Evolutionary conservation across 2,329 filamentous ascomycete species (phyloP).

Genomic region (Endocalyx cinctus): DNA sequence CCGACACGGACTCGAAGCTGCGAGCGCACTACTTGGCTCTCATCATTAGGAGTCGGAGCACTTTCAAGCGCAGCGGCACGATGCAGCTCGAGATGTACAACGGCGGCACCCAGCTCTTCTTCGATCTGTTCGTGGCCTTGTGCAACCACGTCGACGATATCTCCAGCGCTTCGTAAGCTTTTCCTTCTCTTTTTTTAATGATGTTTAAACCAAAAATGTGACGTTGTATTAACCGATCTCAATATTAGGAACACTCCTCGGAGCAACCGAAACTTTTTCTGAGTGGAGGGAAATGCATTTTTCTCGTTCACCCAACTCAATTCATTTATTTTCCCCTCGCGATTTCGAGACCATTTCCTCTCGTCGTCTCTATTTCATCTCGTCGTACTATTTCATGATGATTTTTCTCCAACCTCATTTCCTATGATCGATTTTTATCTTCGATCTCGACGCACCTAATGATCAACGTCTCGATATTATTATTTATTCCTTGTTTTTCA

Average conservation of each 20-base stretch:
- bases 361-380: constrained; percentile 3
- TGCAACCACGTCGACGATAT: constrained; percentile 83
- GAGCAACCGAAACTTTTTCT: constrained; percentile 39
- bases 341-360: constrained; percentile 3
- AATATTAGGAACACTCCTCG: constrained; percentile 37
- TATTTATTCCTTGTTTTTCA: constrained; percentile 4
- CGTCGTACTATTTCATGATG: constrained; percentile 2
- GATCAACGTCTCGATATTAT: constrained; percentile 19
- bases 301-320: no score
- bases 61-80: constrained; percentile 89
- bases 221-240: no score
- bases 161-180: constrained; percentile 49
- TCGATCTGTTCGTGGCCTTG: constrained; percentile 88
- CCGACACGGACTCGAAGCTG: constrained; percentile 84
- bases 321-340: no score
- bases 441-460: constrained; percentile 15
- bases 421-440: constrained; percentile 5
- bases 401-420: constrained; percentile 8
- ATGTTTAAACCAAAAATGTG: no score
- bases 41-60: constrained; percentile 81
- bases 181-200: neutral
- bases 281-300: no score
- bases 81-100: constrained; percentile 95
- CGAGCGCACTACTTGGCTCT: constrained; percentile 87
- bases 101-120: constrained; percentile 79